phyloP scores from a whole-genome alignment of 2,329 filamentous ascomycete genomes.

The Cladosporium cucumerinum region DNA sequence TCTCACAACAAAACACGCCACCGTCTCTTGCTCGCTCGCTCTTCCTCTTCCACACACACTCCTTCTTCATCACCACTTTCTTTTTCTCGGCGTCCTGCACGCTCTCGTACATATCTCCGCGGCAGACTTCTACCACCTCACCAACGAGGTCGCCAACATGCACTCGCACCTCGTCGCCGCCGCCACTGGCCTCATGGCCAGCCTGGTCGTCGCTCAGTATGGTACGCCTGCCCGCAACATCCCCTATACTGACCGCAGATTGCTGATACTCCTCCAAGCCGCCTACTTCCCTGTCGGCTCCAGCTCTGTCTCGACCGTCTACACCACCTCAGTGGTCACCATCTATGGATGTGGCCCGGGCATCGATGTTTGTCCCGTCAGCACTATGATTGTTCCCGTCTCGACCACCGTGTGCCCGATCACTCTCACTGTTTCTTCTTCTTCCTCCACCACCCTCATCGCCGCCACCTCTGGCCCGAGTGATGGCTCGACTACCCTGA shows the following conservation, averaged over 20 bases:
- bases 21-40: background rate
- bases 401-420: constrained; percentile 46
- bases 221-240: background rate
- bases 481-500: background rate
- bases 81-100: constrained; percentile 2
- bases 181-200: background rate
- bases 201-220: background rate
- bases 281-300: constrained; percentile 34
- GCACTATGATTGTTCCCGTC: constrained; percentile 40
- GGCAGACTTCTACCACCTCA: background rate
- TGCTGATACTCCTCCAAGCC: background rate
- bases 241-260: background rate
- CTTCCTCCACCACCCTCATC: constrained; percentile 18
- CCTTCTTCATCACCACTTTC: constrained; percentile 3
- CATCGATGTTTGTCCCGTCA: constrained; percentile 40
- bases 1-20: background rate
- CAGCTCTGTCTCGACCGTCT: constrained; percentile 38
- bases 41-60: constrained; percentile 6
- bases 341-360: constrained; percentile 40
- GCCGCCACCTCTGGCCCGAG: constrained; percentile 8
- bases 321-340: constrained; percentile 43
- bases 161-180: background rate
- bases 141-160: background rate
- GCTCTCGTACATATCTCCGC: background rate
- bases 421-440: constrained; percentile 30